phyloP scores from a whole-genome alignment of 164 flowering plant species.

The Umbilicus rupestris region DNA sequence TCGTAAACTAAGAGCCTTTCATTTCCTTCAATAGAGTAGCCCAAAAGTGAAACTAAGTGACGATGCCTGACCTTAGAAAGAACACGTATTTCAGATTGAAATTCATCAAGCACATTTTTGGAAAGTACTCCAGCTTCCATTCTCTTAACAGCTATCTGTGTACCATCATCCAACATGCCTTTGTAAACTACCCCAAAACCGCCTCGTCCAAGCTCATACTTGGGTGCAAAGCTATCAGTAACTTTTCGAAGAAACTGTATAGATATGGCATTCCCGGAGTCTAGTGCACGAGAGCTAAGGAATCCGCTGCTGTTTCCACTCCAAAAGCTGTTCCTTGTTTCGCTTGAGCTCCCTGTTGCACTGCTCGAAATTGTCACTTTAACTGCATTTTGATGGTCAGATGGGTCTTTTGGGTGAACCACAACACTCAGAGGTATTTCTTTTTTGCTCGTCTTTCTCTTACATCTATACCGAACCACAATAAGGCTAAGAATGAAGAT shows the following conservation, averaged over 20 bases:
- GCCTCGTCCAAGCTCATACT: conserved; percentile 69
- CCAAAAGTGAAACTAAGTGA: conserved; percentile 64
- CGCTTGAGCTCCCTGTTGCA: conserved; percentile 22
- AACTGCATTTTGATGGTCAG: conserved; percentile 35
- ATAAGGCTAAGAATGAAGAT: conserved; percentile 18
- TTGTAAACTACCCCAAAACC: conserved; percentile 74
- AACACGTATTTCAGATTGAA: conserved; percentile 68
- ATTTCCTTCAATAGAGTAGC: conserved; percentile 55
- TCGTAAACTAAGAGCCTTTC: conserved; percentile 75
- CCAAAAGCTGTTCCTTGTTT: conserved; percentile 24
- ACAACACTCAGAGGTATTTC: conserved; percentile 32
- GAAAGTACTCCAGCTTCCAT: conserved; percentile 58
- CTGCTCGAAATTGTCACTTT: conserved; percentile 40
- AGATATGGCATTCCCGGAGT: conserved; percentile 49
- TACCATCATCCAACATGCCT: conserved; percentile 68
- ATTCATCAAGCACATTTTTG: conserved; percentile 60
- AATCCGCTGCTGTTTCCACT: conserved; percentile 26
- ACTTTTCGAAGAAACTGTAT: conserved; percentile 62
- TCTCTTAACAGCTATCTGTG: conserved; percentile 70
- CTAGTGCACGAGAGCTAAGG: conserved; percentile 29
- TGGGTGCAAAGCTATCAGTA: conserved; percentile 50
- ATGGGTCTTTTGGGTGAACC: conserved; percentile 52
- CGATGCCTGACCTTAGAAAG: conserved; percentile 74
- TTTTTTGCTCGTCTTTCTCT: conserved; percentile 22
- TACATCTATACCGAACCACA: conserved; percentile 24